Evolutionary conservation across 2,329 filamentous ascomycete genomes (phyloP), one percentile per base, ranked within the genome.

Genomic region (Aureobasidium sp.): DNA sequence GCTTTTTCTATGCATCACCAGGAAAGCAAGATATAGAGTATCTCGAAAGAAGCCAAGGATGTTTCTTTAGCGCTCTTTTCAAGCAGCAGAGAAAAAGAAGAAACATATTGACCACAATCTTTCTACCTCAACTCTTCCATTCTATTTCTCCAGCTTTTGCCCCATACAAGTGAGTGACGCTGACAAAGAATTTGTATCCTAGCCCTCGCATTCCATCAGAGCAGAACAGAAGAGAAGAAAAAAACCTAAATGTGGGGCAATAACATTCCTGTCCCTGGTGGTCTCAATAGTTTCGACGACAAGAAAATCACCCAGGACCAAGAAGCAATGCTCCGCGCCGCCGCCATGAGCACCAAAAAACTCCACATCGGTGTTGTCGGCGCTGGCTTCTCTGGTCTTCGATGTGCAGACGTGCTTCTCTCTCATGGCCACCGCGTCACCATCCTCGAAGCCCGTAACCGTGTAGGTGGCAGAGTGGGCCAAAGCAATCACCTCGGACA

Each of bases 311-410:
- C 30, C 21, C 34, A 16, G 13, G 16, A 34, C 25, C 34, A 50
- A 42, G 27, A 59, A 59, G 10, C 27, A 9, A 61, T 61, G 59
- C 59, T 61, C n/a, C 59, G 59, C 36, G 21, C 41, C 25, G 48
- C 59, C 39, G 32, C 59, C 42, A 11, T 15, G 11, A 29, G 3
- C 25, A n/a, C 16, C 21, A 47, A 32, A 16, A 45, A 48, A 47
- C 30, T 47, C 5, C 59, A 61, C 34, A 74, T 90, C 44, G 85
- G 83, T 36, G 76, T 91, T n/a, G 75, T 91, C 42, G 88, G 88
- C 21, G 87, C 86, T 42, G 88, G 88, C 5, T 77, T 90, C 30
- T 81, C 87, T 6, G 88, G 88, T 0, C 76, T 91, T n/a, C 80
- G 87, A 65, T 88, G 86, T 69, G 86, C 87, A 58, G 86, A 89